Evolutionary conservation across 148 eudicot species (phyloP).

Genomic region (Camellia japonica): DNA sequence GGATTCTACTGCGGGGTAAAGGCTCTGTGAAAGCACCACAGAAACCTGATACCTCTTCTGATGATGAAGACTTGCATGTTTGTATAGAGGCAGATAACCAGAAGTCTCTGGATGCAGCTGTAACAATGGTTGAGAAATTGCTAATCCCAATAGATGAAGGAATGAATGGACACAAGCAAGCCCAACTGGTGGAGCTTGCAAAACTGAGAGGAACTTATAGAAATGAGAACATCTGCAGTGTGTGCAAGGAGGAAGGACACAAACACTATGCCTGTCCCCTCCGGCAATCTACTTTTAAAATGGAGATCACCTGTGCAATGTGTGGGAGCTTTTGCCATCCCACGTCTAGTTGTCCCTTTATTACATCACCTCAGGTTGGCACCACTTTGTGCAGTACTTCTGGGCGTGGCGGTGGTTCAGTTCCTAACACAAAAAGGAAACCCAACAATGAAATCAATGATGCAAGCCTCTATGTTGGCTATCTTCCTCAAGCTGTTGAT

Average conservation of each 20-base stretch:
- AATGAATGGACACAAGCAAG: conserved; percentile 28
- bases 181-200: conserved; percentile 35
- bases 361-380: neutral
- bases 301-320: conserved; percentile 21
- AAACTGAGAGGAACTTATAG: conserved; percentile 22
- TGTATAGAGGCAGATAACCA: conserved; percentile 34
- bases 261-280: conserved; percentile 30
- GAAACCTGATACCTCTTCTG: conserved; percentile 13
- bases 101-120: conserved; percentile 32
- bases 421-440: conserved; percentile 16
- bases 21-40: conserved; percentile 8
- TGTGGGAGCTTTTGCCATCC: conserved; percentile 39
- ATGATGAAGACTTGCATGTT: conserved; percentile 42
- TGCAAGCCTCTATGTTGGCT: conserved; percentile 33
- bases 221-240: conserved; percentile 11
- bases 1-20: conserved; percentile 33
- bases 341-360: conserved; percentile 23
- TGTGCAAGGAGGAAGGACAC: conserved; percentile 38
- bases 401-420: neutral
- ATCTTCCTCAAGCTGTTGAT: conserved; percentile 29
- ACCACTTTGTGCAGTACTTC: neutral
- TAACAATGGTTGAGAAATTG: conserved; percentile 36
- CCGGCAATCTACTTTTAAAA: conserved; percentile 26
- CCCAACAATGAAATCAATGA: conserved; percentile 21
- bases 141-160: conserved; percentile 31